These are phyloP conservation scores for Botrytis deweyae DNA, from an alignment of 2,329 filamentous ascomycete genomes.

Conservation along the genomic window DNA sequence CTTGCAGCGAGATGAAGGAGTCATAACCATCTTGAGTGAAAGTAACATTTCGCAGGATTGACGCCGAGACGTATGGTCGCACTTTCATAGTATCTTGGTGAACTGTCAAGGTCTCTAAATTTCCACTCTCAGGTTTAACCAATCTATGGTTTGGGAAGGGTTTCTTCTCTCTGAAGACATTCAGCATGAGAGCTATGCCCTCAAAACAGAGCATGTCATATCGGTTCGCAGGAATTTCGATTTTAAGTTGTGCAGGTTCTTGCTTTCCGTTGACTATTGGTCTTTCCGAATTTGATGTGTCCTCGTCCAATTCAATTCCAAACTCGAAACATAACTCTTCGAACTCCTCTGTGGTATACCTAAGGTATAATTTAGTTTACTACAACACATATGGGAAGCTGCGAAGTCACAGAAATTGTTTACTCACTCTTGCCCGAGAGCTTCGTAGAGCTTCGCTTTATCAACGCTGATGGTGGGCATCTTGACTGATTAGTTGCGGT, in stretches of 20 bases:
- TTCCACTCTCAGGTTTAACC: slow-evolving; percentile 67
- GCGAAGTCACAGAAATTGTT: slow-evolving; percentile 27
- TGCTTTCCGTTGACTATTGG: slow-evolving; percentile 75
- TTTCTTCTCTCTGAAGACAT: slow-evolving; percentile 82
- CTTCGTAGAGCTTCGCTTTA: slow-evolving; percentile 93
- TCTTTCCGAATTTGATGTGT: slow-evolving; percentile 56
- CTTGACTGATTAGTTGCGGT: slow-evolving; percentile 39
- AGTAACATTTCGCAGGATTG: slow-evolving; percentile 84
- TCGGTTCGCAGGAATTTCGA: slow-evolving; percentile 95
- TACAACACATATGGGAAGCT: neutral
- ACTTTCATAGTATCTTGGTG: slow-evolving; percentile 72
- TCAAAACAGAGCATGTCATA: slow-evolving; percentile 97
- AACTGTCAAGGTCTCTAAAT: slow-evolving; percentile 79
- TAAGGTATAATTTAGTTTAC: slow-evolving; percentile 42
- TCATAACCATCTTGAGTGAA: slow-evolving; percentile 92
- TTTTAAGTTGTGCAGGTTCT: slow-evolving; percentile 91
- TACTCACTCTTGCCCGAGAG: slow-evolving; percentile 79
- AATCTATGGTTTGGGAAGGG: slow-evolving; percentile 78
- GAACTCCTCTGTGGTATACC: slow-evolving; percentile 90
- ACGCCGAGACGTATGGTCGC: slow-evolving; percentile 83
- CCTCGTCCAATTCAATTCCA: slow-evolving; percentile 92
- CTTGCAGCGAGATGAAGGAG: slow-evolving; percentile 95
- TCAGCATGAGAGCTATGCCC: slow-evolving; percentile 91
- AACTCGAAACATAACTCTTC: slow-evolving; percentile 99
- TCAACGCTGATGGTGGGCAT: slow-evolving; percentile 98